A percentile compares a stretch with the other conserved stretches of the same genome.
phyloP scores from a whole-genome alignment of 495 filamentous ascomycete species.

The Penicillium tannophilum region DNA sequence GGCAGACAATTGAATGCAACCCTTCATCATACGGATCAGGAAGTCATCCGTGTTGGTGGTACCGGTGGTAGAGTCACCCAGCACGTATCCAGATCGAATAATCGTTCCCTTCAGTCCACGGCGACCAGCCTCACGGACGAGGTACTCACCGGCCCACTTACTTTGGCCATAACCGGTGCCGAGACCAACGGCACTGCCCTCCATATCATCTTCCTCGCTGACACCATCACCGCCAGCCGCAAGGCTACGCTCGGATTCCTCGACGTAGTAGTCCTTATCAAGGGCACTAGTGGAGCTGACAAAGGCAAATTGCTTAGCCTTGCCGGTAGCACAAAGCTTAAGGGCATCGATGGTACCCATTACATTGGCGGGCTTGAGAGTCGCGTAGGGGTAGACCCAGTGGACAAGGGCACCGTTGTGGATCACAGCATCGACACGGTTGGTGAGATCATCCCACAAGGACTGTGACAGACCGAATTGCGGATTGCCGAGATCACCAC shows the following conservation, averaged over 20 bases:
- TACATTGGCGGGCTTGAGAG: constrained; percentile 78
- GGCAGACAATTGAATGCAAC: constrained; percentile 75
- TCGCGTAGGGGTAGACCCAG: constrained; percentile 82
- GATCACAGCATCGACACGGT: constrained; percentile 75
- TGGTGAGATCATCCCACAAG: constrained; percentile 62
- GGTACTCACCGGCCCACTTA: constrained; percentile 83
- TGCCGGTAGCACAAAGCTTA: constrained; percentile 72
- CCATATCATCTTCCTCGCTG: constrained; percentile 65
- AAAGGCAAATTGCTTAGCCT: constrained; percentile 79
- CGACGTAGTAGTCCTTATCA: constrained; percentile 78
- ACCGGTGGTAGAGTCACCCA: constrained; percentile 39
- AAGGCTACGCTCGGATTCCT: constrained; percentile 63
- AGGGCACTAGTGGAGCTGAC: constrained; percentile 85
- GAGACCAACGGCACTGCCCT: constrained; percentile 64
- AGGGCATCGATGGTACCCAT: constrained; percentile 77
- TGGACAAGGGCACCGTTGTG: constrained; percentile 91
- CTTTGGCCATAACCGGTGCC: constrained; percentile 89
- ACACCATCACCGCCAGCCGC: constrained; percentile 55
- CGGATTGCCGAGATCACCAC: constrained; percentile 72
- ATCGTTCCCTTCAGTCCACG: constrained; percentile 76
- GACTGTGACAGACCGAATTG: constrained; percentile 67
- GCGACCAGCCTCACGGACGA: constrained; percentile 77
- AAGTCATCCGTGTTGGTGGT: constrained; percentile 89
- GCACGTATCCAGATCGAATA: constrained; percentile 84
- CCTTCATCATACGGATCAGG: constrained; percentile 85